A percentile compares a stretch with the other conserved stretches of the same genome.
phyloP scores from a whole-genome alignment of 805 yeast species.

The Saturnispora quitensis region DNA sequence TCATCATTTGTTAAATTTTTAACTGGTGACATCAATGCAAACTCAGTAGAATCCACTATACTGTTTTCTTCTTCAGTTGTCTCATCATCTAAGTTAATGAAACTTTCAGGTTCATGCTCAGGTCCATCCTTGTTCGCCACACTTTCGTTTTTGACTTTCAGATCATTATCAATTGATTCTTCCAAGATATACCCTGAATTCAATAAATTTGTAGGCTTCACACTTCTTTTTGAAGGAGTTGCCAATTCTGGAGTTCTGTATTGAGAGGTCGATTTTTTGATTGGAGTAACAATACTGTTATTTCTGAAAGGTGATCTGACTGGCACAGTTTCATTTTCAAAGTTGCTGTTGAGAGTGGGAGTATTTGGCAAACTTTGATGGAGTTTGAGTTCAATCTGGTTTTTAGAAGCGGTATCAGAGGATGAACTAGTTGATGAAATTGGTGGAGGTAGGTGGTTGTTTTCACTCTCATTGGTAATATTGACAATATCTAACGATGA shows the following conservation, averaged over 20 bases:
- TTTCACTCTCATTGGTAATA: not conserved
- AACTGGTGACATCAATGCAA: conserved; percentile 2
- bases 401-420: not conserved
- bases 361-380: conserved; percentile 4
- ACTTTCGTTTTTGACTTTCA: not conserved
- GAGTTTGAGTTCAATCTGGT: not conserved
- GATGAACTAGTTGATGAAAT: not conserved
- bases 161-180: conserved; percentile 7
- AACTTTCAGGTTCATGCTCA: conserved; percentile 17
- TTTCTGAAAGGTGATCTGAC: conserved; percentile 25
- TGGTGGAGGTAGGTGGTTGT: not conserved
- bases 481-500: not conserved
- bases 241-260: conserved; percentile 15
- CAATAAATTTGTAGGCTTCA: conserved; percentile 3
- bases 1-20: not conserved
- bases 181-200: conserved; percentile 11
- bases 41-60: conserved; percentile 4
- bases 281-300: conserved; percentile 8
- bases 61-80: conserved; percentile 13
- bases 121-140: not conserved
- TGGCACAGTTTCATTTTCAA: conserved; percentile 12
- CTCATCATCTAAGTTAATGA: conserved; percentile 17
- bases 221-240: conserved; percentile 10
- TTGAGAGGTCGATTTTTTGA: conserved; percentile 12
- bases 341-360: conserved; percentile 2